Percentiles rank a stretch among this genome's conserved stretches.
phyloP scores from a whole-genome alignment of 306 rosid genomes.

The cucumber (Cucumis sativus) region DNA sequence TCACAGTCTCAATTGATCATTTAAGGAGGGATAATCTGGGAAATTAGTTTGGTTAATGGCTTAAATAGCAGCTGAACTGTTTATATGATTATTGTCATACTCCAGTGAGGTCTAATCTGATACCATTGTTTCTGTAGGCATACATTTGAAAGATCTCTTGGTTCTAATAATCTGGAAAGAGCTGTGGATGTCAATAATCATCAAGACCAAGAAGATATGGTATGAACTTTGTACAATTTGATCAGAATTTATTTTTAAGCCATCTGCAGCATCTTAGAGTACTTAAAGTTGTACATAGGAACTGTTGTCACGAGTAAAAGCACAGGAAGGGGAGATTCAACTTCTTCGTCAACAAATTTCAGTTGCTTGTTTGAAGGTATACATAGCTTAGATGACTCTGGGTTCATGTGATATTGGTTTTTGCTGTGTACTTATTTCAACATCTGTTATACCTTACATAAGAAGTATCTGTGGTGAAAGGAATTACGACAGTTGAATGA shows the following conservation, averaged over 20 bases:
- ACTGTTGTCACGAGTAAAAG: conserved; percentile 49
- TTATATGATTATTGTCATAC: background rate
- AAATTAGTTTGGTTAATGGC: background rate
- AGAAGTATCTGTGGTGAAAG: conserved; percentile 31
- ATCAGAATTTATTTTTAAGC: conserved; percentile 6
- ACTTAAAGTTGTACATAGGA: conserved; percentile 39
- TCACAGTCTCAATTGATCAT: background rate
- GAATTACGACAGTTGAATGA: conserved; percentile 67
- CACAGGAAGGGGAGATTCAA: conserved; percentile 67
- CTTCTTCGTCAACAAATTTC: conserved; percentile 74
- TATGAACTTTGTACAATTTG: conserved; percentile 11
- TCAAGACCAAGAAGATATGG: conserved; percentile 58
- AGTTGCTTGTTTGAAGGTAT: conserved; percentile 66
- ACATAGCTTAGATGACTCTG: background rate
- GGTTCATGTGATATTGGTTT: background rate
- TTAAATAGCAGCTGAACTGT: background rate
- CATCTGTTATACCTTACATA: conserved; percentile 8
- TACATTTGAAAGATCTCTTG: conserved; percentile 27
- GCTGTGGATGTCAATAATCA: conserved; percentile 29
- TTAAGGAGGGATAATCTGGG: background rate
- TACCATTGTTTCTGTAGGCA: conserved; percentile 24
- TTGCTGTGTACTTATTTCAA: background rate
- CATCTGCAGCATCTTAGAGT: conserved; percentile 10
- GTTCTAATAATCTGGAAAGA: conserved; percentile 33
- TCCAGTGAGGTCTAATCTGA: background rate